Conservation (phyloP, 306 rosid species). For the Datisca glomerata region DNA sequence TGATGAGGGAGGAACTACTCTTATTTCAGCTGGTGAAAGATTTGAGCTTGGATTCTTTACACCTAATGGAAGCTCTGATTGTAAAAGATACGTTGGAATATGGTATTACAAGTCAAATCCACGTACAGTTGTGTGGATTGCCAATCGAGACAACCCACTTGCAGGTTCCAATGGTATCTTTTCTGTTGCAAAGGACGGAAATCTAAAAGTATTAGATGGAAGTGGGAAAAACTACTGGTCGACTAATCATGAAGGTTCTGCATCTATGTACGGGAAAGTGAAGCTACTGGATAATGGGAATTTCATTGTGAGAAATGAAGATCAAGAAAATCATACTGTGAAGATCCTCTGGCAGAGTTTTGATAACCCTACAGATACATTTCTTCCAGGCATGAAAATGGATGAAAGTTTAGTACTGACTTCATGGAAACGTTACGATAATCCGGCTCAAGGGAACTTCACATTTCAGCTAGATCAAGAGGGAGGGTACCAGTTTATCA, state of each 20-base stretch:
- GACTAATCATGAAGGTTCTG: conserved; percentile 30
- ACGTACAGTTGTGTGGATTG: conserved; percentile 57
- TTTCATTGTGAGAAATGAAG: conserved; percentile 32
- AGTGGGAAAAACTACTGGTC: conserved; percentile 34
- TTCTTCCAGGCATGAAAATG: conserved; percentile 80
- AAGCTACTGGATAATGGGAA: conserved; percentile 57
- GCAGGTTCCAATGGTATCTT: conserved; percentile 35
- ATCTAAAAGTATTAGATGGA: conserved; percentile 42
- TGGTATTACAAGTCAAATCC: conserved; percentile 53
- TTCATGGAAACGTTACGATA: conserved; percentile 54
- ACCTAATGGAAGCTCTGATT: conserved; percentile 46
- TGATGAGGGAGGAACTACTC: conserved; percentile 22
- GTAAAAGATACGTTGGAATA: conserved; percentile 60
- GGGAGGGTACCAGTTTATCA: conserved; percentile 13
- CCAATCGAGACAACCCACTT: conserved; percentile 55
- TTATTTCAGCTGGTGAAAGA: conserved; percentile 42
- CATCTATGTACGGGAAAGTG: conserved; percentile 15
- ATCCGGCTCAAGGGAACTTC: conserved; percentile 63
- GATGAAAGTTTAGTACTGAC: conserved; percentile 30
- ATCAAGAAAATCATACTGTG: conserved; percentile 13
- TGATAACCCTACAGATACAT: conserved; percentile 59
- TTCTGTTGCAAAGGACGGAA: conserved; percentile 43
- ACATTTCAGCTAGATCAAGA: conserved; percentile 50
- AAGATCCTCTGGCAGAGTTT: conserved; percentile 60
- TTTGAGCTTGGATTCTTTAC: conserved; percentile 65